A percentile compares a stretch with the other conserved stretches of the same genome.
Evolutionary conservation across 768 basidiomycete genomes (phyloP).

Genomic region (Leccinum subgranulosum): DNA sequence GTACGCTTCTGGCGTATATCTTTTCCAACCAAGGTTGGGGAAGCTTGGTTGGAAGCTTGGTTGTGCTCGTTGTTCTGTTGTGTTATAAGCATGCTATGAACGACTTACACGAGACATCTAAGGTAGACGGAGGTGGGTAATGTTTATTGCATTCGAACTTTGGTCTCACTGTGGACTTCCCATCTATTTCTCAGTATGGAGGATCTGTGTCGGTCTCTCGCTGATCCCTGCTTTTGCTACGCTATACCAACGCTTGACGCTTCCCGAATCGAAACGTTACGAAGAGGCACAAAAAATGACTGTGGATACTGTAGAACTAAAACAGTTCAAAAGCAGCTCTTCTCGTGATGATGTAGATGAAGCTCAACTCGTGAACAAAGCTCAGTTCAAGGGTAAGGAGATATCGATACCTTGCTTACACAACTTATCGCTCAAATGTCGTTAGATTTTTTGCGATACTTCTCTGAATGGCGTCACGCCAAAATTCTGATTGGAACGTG

Average conservation of each 20-base stretch:
- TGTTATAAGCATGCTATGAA: constrained; percentile 66
- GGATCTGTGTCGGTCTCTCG: constrained; percentile 72
- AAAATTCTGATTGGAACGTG: constrained; percentile 68
- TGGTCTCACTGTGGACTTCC: neutral
- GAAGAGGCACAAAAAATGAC: constrained; percentile 36
- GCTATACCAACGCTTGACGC: constrained; percentile 71
- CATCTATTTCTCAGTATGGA: constrained; percentile 49
- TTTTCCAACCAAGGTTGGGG: constrained; percentile 83
- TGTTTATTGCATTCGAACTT: neutral
- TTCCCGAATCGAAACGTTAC: constrained; percentile 65
- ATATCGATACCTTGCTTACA: neutral
- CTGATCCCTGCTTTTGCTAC: constrained; percentile 72
- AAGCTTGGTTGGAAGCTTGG: constrained; percentile 57
- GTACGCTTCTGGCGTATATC: constrained; percentile 73
- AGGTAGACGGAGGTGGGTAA: constrained; percentile 64
- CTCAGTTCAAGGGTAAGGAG: constrained; percentile 48
- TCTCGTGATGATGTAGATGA: constrained; percentile 2
- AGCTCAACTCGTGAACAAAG: constrained; percentile 38
- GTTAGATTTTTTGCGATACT: constrained; percentile 62
- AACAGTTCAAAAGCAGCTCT: constrained; percentile 24
- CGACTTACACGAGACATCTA: constrained; percentile 50
- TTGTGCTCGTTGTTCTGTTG: constrained; percentile 60
- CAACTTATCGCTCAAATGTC: neutral
- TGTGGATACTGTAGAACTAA: constrained; percentile 31
- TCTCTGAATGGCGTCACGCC: constrained; percentile 68